Percentiles rank a stretch among this genome's conserved stretches.
Evolutionary conservation across 2,329 filamentous ascomycete genomes (phyloP).

Genomic region (Aspergillus ochraceoroseus): DNA sequence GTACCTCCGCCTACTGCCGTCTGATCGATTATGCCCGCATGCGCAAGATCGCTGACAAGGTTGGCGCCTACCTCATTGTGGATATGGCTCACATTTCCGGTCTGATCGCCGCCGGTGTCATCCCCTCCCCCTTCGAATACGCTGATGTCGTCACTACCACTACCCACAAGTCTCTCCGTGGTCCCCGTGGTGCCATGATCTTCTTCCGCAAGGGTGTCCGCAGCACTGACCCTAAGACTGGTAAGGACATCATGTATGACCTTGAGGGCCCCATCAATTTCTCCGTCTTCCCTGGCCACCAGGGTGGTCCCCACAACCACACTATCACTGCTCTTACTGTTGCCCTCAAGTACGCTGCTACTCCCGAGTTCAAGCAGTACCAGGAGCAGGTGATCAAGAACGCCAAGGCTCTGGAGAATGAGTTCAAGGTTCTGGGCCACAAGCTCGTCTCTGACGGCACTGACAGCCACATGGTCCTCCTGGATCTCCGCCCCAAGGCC

Average conservation of each 20-base stretch:
- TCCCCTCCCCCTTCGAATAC: conserved; percentile 81
- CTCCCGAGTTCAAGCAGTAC: conserved; percentile 85
- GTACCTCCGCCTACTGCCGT: conserved; percentile 91
- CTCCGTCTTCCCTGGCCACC: conserved; percentile 96
- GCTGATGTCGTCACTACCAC: conserved; percentile 97
- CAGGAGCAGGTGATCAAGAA: conserved; percentile 87
- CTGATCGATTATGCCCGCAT: conserved; percentile 93
- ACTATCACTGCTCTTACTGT: conserved; percentile 95
- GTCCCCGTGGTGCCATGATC: conserved; percentile 93
- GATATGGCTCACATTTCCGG: conserved; percentile 99
- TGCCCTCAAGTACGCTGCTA: conserved; percentile 87
- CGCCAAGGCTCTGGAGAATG: conserved; percentile 77
- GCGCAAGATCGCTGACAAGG: conserved; percentile 83
- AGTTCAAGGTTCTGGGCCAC: conserved; percentile 67
- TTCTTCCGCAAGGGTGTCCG: conserved; percentile 95
- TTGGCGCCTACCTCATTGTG: conserved; percentile 84
- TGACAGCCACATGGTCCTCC: conserved; percentile 92
- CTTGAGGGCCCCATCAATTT: conserved; percentile 91
- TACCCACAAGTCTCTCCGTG: conserved; percentile 94
- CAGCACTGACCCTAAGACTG: conserved; percentile 75
- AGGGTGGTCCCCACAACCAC: conserved; percentile 97
- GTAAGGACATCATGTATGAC: conserved; percentile 79
- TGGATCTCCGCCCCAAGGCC: conserved; percentile 81
- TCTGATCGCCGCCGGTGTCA: conserved; percentile 82
- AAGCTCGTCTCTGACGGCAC: conserved; percentile 89